phyloP scores from a whole-genome alignment of 257 asterid species.

The Fraxinus excelsior region DNA sequence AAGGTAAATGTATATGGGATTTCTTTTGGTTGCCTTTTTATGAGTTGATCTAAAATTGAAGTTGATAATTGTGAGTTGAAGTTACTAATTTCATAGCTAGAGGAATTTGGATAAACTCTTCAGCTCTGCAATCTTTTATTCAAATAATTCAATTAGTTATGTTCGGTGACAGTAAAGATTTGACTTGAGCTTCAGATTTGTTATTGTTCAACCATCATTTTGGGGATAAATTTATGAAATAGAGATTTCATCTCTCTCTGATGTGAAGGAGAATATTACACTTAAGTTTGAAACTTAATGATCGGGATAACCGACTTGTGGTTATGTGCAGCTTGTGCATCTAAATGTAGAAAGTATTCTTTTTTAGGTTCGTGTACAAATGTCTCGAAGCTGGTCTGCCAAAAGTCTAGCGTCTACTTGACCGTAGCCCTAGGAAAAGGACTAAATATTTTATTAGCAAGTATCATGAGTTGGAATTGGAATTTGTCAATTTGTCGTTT shows the following conservation, averaged over 20 bases:
- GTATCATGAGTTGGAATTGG: neutral
- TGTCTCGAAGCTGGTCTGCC: neutral
- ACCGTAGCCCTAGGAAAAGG: neutral
- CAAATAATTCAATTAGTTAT: neutral
- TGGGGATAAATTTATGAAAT: neutral
- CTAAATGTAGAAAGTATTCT: slow-evolving; percentile 5
- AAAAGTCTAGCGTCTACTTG: neutral
- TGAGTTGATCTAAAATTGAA: slow-evolving; percentile 9
- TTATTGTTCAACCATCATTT: neutral
- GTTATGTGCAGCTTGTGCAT: neutral
- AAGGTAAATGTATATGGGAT: neutral
- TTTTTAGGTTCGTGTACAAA: neutral
- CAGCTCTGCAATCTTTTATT: neutral
- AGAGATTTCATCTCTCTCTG: neutral
- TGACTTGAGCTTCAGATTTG: neutral
- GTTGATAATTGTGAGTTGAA: neutral
- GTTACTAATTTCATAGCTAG: neutral
- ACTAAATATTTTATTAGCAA: neutral
- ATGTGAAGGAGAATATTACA: neutral
- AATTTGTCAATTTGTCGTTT: slow-evolving; percentile 1
- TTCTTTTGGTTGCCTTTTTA: neutral
- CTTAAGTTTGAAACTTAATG: neutral
- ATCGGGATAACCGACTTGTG: neutral
- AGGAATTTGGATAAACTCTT: neutral
- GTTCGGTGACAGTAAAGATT: slow-evolving; percentile 10